Conservation (phyloP, 371 early-diverging fungal species). For the Mortierella polycephala region DNA sequence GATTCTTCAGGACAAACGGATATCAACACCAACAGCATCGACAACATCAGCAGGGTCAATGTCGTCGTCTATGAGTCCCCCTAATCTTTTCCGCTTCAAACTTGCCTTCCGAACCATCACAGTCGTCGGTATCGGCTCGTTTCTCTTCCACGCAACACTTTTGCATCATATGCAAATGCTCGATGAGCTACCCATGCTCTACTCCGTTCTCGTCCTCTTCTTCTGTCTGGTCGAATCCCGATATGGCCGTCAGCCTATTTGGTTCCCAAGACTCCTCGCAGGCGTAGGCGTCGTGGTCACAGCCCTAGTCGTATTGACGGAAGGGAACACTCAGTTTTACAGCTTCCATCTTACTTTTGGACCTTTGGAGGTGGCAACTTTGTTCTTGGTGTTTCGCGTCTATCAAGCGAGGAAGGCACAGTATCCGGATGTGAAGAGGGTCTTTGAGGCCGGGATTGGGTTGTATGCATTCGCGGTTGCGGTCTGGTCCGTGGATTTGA, state of each 20-base stretch:
- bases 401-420: slow-evolving; percentile 29
- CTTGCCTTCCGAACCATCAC: slow-evolving; percentile 54
- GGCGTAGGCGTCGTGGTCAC: slow-evolving; percentile 30
- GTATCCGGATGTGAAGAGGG: slow-evolving; percentile 31
- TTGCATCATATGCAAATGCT: slow-evolving; percentile 68
- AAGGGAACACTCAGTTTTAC: slow-evolving; percentile 31
- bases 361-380: slow-evolving; percentile 22
- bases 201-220: slow-evolving; percentile 37
- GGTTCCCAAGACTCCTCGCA: slow-evolving; percentile 25
- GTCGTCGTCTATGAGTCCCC: background rate
- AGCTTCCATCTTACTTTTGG: slow-evolving; percentile 34
- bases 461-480: slow-evolving; percentile 30
- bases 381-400: slow-evolving; percentile 27
- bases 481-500: slow-evolving; percentile 42
- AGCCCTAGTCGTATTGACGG: slow-evolving; percentile 29
- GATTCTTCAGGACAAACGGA: background rate
- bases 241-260: slow-evolving; percentile 27
- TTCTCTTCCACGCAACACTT: slow-evolving; percentile 75
- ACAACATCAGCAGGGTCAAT: slow-evolving; percentile 1
- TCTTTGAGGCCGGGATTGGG: slow-evolving; percentile 34
- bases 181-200: slow-evolving; percentile 83
- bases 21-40: background rate
- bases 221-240: slow-evolving; percentile 39
- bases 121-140: slow-evolving; percentile 70
- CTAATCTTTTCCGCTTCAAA: slow-evolving; percentile 45